These are phyloP conservation scores for Zoysia japonica DNA, from an alignment of 176 grass and related monocot species.

Conservation along the genomic window DNA sequence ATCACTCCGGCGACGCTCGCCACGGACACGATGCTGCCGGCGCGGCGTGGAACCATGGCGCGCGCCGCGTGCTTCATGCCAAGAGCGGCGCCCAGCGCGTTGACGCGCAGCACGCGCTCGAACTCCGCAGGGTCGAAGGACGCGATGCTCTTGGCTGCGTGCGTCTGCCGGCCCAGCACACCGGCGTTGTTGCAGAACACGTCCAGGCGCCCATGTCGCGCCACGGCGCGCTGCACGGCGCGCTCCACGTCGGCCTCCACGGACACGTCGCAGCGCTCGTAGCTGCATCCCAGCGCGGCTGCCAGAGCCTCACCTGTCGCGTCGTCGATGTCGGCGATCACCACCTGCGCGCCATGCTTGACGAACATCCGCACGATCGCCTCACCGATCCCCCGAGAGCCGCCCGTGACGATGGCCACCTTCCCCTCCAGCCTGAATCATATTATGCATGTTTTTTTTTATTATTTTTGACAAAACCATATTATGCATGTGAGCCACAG, in stretches of 20 bases:
- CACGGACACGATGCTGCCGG: conserved; percentile 58
- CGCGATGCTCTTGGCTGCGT: conserved; percentile 49
- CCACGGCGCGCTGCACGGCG: conserved; percentile 36
- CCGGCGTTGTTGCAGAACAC: conserved; percentile 74
- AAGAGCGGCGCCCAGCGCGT: conserved; percentile 37
- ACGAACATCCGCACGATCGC: conserved; percentile 62
- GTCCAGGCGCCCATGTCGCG: conserved; percentile 54
- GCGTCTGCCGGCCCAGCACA: conserved; percentile 61
- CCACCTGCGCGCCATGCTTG: conserved; percentile 56
- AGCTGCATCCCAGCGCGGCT: conserved; percentile 43
- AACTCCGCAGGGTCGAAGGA: conserved; percentile 71
- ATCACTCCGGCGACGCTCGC: conserved; percentile 43
- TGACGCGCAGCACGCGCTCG: conserved; percentile 59
- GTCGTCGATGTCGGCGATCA: conserved; percentile 70
- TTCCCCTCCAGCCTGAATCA: conserved; percentile 57
- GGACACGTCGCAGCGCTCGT: conserved; percentile 60
- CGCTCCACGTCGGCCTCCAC: conserved; percentile 62
- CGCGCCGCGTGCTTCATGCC: conserved; percentile 58
- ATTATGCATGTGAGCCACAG: too few relatives aligned
- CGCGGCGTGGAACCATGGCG: conserved; percentile 46
- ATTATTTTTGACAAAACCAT: too few relatives aligned
- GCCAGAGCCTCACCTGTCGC: conserved; percentile 46
- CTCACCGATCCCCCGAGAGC: conserved; percentile 68
- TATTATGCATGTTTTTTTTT: not conserved
- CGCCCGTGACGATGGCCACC: conserved; percentile 72